Conservation (phyloP, 768 basidiomycete genomes). For the Coprinopsis strossmayeri region DNA sequence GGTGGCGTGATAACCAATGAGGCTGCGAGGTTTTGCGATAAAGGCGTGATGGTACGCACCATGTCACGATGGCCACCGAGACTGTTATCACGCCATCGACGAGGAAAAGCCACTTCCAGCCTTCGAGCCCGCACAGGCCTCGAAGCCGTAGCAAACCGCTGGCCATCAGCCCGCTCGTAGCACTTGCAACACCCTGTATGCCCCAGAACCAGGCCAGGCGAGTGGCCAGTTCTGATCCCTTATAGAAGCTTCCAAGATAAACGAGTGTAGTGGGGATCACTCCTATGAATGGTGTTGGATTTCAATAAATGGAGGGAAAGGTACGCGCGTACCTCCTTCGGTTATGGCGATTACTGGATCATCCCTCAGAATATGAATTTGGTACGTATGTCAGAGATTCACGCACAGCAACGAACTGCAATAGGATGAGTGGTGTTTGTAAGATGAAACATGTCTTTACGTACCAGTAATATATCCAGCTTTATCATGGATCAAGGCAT, state of each 20-base stretch:
- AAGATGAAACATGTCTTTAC: slow-evolving; percentile 11
- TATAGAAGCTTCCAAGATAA: slow-evolving; percentile 37
- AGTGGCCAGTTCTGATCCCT: slow-evolving; percentile 34
- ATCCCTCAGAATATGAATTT: too few relatives aligned
- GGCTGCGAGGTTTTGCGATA: too few relatives aligned
- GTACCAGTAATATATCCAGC: slow-evolving; percentile 26
- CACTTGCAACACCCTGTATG: slow-evolving; percentile 29
- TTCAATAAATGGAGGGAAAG: too few relatives aligned
- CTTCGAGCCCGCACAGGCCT: slow-evolving; percentile 27
- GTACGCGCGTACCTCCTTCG: slow-evolving; percentile 23
- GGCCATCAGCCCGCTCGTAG: slow-evolving; percentile 34
- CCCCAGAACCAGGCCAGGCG: slow-evolving; percentile 40
- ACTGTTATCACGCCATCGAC: slow-evolving; percentile 34
- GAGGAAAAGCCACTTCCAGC: slow-evolving; percentile 37
- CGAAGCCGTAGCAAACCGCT: slow-evolving; percentile 31
- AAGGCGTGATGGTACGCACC: slow-evolving; percentile 15
- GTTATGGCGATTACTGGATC: slow-evolving; percentile 35
- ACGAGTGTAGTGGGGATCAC: slow-evolving; percentile 34
- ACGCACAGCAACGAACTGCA: slow-evolving; percentile 27
- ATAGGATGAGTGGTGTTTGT: not conserved
- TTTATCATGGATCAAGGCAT: slow-evolving; percentile 28
- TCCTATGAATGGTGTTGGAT: too few relatives aligned
- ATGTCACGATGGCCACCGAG: slow-evolving; percentile 25
- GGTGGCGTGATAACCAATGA: too few relatives aligned
- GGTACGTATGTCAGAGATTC: too few relatives aligned